Percentiles rank a stretch among this genome's conserved stretches.
These are phyloP conservation scores for Myxozyma geophila DNA, from an alignment of 805 yeast species.

Conservation along the genomic window DNA sequence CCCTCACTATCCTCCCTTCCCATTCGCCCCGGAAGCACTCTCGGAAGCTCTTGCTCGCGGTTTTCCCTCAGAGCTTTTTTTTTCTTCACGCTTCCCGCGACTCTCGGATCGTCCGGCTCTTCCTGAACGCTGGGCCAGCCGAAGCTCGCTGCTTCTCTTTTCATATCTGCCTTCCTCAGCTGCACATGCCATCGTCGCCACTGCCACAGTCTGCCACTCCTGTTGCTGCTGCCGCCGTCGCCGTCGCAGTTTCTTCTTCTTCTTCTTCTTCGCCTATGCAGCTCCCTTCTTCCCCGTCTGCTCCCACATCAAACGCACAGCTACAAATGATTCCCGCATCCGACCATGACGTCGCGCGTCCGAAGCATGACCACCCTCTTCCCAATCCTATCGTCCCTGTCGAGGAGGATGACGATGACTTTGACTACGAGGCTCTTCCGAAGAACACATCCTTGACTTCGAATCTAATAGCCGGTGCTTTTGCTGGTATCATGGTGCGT, in stretches of 20 bases:
- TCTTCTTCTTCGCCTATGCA: background rate
- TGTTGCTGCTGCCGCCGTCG: constrained; percentile 14
- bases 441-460: constrained; percentile 80
- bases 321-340: constrained; percentile 16
- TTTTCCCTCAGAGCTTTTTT: background rate
- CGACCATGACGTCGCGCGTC: constrained; percentile 5
- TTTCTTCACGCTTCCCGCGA: background rate
- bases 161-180: background rate
- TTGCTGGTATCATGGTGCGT: constrained; percentile 88
- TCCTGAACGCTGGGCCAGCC: background rate
- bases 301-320: constrained; percentile 6
- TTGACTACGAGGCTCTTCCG: constrained; percentile 92
- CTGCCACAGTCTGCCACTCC: constrained; percentile 10
- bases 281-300: background rate
- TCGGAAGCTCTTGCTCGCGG: background rate
- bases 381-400: constrained; percentile 8
- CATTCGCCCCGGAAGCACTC: background rate
- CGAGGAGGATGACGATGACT: constrained; percentile 36
- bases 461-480: constrained; percentile 90
- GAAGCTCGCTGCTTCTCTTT: background rate
- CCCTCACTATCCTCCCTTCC: background rate
- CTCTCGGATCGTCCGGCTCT: background rate
- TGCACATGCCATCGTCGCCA: constrained; percentile 12
- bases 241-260: constrained; percentile 12
- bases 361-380: constrained; percentile 5